phyloP scores from a whole-genome alignment of 768 basidiomycete species.

The Mycena indigotica region DNA sequence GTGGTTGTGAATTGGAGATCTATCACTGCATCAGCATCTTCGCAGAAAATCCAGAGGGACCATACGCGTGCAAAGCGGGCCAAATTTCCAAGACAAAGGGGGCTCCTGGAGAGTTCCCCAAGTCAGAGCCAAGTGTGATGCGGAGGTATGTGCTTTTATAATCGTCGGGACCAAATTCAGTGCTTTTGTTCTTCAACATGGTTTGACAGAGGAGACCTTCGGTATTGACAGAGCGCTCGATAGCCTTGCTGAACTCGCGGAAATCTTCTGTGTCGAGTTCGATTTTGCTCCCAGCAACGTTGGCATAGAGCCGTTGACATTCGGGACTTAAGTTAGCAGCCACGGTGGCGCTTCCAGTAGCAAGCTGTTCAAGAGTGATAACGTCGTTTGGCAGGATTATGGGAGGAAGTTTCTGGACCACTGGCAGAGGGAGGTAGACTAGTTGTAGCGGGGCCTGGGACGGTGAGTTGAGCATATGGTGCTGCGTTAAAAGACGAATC shows the following conservation, averaged over 20 bases:
- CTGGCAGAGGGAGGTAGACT: neutral
- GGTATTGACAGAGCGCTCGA: constrained; percentile 26
- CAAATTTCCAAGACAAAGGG: constrained; percentile 30
- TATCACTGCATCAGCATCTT: neutral
- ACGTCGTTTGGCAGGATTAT: neutral
- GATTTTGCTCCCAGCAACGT: constrained; percentile 24
- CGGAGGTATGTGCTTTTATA: constrained; percentile 23
- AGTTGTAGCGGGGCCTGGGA: neutral
- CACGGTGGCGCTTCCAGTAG: constrained; percentile 14
- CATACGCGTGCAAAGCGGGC: constrained; percentile 21
- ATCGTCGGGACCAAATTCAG: constrained; percentile 12
- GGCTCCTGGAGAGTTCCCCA: constrained; percentile 28
- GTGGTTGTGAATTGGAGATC: constrained; percentile 28
- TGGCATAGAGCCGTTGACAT: constrained; percentile 27
- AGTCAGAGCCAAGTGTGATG: constrained; percentile 25
- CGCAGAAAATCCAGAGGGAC: neutral
- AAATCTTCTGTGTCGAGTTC: constrained; percentile 23
- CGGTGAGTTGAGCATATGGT: no score
- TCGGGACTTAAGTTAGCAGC: constrained; percentile 23
- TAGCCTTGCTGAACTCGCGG: constrained; percentile 27
- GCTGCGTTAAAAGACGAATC: neutral
- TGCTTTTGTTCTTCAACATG: constrained; percentile 21
- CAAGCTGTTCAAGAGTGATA: neutral
- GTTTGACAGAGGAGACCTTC: constrained; percentile 18
- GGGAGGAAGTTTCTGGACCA: neutral